These are phyloP conservation scores for Termitomyces sp. DNA, from an alignment of 768 basidiomycete species.

Conservation along the genomic window DNA sequence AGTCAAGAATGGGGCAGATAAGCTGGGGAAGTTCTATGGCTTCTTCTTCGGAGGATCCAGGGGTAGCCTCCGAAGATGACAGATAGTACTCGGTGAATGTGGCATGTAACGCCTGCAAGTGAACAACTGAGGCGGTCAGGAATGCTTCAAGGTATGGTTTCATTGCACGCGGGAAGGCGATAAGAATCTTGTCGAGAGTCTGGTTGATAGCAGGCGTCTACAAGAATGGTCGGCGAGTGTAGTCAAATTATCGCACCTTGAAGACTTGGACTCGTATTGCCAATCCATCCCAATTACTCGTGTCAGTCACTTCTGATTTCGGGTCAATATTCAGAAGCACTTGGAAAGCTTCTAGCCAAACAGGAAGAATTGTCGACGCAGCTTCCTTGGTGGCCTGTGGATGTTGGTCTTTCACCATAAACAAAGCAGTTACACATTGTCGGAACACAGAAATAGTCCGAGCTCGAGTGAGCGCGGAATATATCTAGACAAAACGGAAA, in stretches of 20 bases:
- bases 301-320: slow-evolving; percentile 50
- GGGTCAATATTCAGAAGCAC: slow-evolving; percentile 66
- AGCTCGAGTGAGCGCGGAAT: slow-evolving; percentile 78
- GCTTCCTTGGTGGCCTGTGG: slow-evolving; percentile 85
- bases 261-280: slow-evolving; percentile 80
- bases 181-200: slow-evolving; percentile 77
- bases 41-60: slow-evolving; percentile 72
- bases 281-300: slow-evolving; percentile 75
- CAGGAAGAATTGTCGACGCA: slow-evolving; percentile 70
- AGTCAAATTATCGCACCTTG: slow-evolving; percentile 44
- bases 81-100: slow-evolving; percentile 62
- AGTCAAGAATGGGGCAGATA: slow-evolving; percentile 76
- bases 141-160: slow-evolving; percentile 59
- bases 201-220: slow-evolving; percentile 23
- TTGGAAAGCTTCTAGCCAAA: slow-evolving; percentile 91
- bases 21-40: slow-evolving; percentile 71
- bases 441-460: slow-evolving; percentile 85
- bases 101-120: slow-evolving; percentile 55
- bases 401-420: slow-evolving; percentile 93
- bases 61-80: slow-evolving; percentile 46
- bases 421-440: slow-evolving; percentile 84
- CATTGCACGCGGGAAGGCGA: slow-evolving; percentile 75
- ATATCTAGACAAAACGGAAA: slow-evolving; percentile 34
- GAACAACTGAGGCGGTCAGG: slow-evolving; percentile 49
- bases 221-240: not conserved